These are phyloP conservation scores for Fusarium albidum DNA, from an alignment of 2,329 filamentous ascomycete genomes.

Conservation along the genomic window DNA sequence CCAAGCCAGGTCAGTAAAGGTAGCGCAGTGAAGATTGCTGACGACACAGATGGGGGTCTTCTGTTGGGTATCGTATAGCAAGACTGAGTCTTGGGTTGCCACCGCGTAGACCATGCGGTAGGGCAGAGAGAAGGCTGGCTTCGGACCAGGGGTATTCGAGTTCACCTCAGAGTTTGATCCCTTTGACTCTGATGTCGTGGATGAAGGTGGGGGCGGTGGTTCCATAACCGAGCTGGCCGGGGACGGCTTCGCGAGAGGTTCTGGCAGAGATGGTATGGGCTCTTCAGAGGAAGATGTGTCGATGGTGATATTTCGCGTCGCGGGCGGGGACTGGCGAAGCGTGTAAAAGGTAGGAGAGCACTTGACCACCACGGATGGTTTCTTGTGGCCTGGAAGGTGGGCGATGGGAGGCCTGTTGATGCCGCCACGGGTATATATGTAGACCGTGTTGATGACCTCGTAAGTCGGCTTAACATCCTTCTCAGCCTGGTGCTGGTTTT, in stretches of 20 bases:
- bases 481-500: constrained; percentile 73
- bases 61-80: constrained; percentile 97
- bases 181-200: constrained; percentile 61
- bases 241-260: constrained; percentile 74
- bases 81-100: constrained; percentile 92
- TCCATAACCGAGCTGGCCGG: constrained; percentile 76
- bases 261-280: constrained; percentile 82
- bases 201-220: constrained; percentile 73
- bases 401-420: constrained; percentile 97
- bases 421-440: constrained; percentile 95
- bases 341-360: constrained; percentile 93
- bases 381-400: constrained; percentile 96
- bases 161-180: constrained; percentile 53
- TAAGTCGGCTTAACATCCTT: constrained; percentile 78
- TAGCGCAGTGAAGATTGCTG: constrained; percentile 96
- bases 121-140: constrained; percentile 80
- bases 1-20: constrained; percentile 96
- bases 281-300: constrained; percentile 92
- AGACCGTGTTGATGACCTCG: constrained; percentile 95
- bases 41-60: constrained; percentile 92
- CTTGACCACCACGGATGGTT: constrained; percentile 93
- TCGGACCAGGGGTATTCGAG: constrained; percentile 64
- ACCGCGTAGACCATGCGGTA: constrained; percentile 98
- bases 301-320: constrained; percentile 90
- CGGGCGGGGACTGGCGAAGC: constrained; percentile 71